A percentile compares a stretch with the other conserved stretches of the same genome.
These are phyloP conservation scores for Nadsonia commutata DNA, from an alignment of 1,139 yeast species.

Conservation along the genomic window DNA sequence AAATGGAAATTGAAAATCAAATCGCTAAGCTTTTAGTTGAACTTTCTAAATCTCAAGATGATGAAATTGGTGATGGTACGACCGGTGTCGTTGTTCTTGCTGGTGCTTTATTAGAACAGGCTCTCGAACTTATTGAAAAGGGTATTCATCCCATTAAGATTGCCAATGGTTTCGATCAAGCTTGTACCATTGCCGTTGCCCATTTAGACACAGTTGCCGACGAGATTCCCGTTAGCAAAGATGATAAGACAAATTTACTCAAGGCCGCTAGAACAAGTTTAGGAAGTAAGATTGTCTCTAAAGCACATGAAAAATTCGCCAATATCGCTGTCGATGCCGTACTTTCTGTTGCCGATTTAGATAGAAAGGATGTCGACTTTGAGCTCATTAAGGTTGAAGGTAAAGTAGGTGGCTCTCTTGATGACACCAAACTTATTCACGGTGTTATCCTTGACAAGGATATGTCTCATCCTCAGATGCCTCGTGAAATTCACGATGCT, in stretches of 20 bases:
- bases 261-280: slow-evolving; percentile 90
- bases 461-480: slow-evolving; percentile 98
- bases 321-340: slow-evolving; percentile 97
- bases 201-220: slow-evolving; percentile 69
- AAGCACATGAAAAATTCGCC: slow-evolving; percentile 86
- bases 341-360: slow-evolving; percentile 78
- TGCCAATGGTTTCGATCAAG: slow-evolving; percentile 96
- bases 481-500: slow-evolving; percentile 63
- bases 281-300: slow-evolving; percentile 92
- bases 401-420: slow-evolving; percentile 86
- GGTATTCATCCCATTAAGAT: slow-evolving; percentile 95
- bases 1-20: slow-evolving; percentile 92
- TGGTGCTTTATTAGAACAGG: slow-evolving; percentile 87
- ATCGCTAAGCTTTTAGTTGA: slow-evolving; percentile 93
- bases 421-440: slow-evolving; percentile 68
- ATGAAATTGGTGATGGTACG: slow-evolving; percentile 98
- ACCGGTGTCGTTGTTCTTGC: slow-evolving; percentile 98
- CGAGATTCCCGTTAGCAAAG: slow-evolving; percentile 28
- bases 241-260: slow-evolving; percentile 37
- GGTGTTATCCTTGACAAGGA: slow-evolving; percentile 95
- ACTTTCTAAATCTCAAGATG: slow-evolving; percentile 90
- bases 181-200: slow-evolving; percentile 76
- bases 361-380: slow-evolving; percentile 89
- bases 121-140: slow-evolving; percentile 82
- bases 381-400: slow-evolving; percentile 92